Evolutionary conservation across 257 asterid genomes (phyloP), one percentile per base, ranked within the genome.

Genomic region (Solanum lignicaule): DNA sequence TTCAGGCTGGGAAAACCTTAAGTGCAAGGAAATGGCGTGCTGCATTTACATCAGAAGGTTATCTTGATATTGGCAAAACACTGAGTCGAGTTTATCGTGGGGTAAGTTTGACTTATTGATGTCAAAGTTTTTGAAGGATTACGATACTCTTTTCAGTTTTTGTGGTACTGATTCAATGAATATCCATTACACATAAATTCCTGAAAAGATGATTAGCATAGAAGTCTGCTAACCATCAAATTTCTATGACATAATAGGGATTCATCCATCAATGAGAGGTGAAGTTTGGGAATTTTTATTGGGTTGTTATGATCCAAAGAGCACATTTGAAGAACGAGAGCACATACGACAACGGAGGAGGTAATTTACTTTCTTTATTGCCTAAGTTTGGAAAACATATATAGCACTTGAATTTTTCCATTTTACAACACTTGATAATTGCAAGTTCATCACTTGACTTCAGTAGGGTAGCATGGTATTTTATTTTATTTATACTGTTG

Each of bases 231-330:
- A 29, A 82, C 11, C 43, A 48, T 48, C 69, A 81, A 29, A 4
- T 48, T 16, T 82, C 86, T 82, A 15, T 81, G 27, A 83, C 25
- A 90, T 27, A 27, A 79, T 89, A 97, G 99, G 99, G 41, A 92
- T 97, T 91, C 99, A 97, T 87, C 99, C 99, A 83, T 92, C 99
- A 36, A 95, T 97, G 79, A 96, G 98, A 94, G 99, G 98, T 89
- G 99, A 96, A 90, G 99, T 97, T 87, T 97, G 99, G 99, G 99
- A 97, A 86, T 96, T 96, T 90, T 92, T 97, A 85, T 91, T 97
- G 93, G 98, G 99, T 82, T 96, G 99, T 90, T 96, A 91, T 89
- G 98, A 95, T 85, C 97, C 99, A 60, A 90, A 89, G 92, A 96
- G 99, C 93, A 93, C 96, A 85, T 95, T 90, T 89, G 98, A 93